These are phyloP conservation scores for Takakia lepidozioides DNA, from an alignment of 225 moss, liverwort and hornwort genomes.

Conservation along the genomic window DNA sequence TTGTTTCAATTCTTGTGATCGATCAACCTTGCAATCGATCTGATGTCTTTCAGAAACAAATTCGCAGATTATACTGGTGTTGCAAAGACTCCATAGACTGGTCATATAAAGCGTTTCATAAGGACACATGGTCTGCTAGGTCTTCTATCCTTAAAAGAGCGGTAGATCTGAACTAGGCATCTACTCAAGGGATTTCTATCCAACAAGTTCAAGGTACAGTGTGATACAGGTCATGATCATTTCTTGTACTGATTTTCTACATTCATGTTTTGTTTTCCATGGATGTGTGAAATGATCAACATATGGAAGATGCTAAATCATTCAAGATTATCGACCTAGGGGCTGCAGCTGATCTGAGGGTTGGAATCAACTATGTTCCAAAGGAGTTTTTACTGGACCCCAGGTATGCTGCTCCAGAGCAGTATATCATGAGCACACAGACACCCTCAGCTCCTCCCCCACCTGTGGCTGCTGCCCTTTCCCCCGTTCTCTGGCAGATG, in stretches of 20 bases:
- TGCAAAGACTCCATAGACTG: too few species aligned
- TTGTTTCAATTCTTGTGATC: too few species aligned
- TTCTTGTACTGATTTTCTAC: neutral
- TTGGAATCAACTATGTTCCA: slow-evolving; percentile 96
- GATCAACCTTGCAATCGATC: too few species aligned
- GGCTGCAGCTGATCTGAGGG: slow-evolving; percentile 92
- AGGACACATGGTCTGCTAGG: too few species aligned
- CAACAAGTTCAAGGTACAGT: too few species aligned
- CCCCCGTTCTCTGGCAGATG: slow-evolving; percentile 99
- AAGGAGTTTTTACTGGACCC: slow-evolving; percentile 98
- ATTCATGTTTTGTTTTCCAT: neutral
- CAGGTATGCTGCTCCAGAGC: slow-evolving; percentile 96
- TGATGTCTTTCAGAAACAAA: too few species aligned
- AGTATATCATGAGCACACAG: slow-evolving; percentile 99
- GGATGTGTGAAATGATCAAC: neutral
- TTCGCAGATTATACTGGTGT: too few species aligned
- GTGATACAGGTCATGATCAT: too few species aligned
- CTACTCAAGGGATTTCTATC: too few species aligned
- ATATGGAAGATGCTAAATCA: slow-evolving; percentile 48
- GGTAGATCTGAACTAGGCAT: too few species aligned
- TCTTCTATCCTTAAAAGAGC: too few species aligned
- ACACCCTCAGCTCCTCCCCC: slow-evolving; percentile 93
- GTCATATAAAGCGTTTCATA: too few species aligned
- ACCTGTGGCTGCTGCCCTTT: slow-evolving; percentile 81
- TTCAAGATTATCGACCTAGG: slow-evolving; percentile 98